A percentile compares a stretch with the other conserved stretches of the same genome.
Conservation (phyloP, 2,329 filamentous ascomycete genomes). For the Talaromyces amestolkiae region DNA sequence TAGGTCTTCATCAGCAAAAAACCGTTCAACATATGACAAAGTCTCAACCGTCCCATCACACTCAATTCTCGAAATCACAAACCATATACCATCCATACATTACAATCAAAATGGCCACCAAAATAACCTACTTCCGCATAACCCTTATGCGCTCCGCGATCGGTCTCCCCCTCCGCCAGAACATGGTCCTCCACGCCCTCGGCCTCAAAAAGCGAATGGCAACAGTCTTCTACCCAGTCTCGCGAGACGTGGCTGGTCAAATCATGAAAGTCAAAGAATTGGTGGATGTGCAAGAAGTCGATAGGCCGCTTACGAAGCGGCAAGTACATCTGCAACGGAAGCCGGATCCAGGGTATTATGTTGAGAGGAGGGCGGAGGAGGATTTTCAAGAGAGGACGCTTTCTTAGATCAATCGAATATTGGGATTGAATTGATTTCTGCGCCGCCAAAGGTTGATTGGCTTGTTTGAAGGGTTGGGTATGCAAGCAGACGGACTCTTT, state of each 20-base stretch:
- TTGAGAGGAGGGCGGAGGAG: slow-evolving; percentile 53
- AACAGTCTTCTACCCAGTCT: slow-evolving; percentile 86
- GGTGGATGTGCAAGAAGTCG: slow-evolving; percentile 46
- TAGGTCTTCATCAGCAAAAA: neutral
- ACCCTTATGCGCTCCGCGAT: slow-evolving; percentile 87
- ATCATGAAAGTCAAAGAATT: slow-evolving; percentile 94
- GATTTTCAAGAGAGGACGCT: slow-evolving; percentile 24
- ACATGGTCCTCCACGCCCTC: slow-evolving; percentile 78
- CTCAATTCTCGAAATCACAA: neutral
- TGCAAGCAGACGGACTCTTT: neutral
- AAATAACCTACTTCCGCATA: slow-evolving; percentile 83
- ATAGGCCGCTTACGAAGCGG: slow-evolving; percentile 47
- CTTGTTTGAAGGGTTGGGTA: neutral
- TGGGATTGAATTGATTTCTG: neutral
- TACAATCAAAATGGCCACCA: neutral
- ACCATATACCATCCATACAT: too few relatives aligned
- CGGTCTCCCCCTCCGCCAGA: slow-evolving; percentile 75
- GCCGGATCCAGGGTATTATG: slow-evolving; percentile 76
- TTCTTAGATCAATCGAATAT: slow-evolving; percentile 2
- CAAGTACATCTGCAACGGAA: slow-evolving; percentile 70
- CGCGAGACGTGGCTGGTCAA: slow-evolving; percentile 77
- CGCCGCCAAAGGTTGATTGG: neutral
- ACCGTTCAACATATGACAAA: neutral
- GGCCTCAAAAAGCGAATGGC: slow-evolving; percentile 80
- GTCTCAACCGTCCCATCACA: neutral